Evolutionary conservation across 2,329 filamentous ascomycete species (phyloP).

Genomic region (Arthrobotrys pseudoclavata): DNA sequence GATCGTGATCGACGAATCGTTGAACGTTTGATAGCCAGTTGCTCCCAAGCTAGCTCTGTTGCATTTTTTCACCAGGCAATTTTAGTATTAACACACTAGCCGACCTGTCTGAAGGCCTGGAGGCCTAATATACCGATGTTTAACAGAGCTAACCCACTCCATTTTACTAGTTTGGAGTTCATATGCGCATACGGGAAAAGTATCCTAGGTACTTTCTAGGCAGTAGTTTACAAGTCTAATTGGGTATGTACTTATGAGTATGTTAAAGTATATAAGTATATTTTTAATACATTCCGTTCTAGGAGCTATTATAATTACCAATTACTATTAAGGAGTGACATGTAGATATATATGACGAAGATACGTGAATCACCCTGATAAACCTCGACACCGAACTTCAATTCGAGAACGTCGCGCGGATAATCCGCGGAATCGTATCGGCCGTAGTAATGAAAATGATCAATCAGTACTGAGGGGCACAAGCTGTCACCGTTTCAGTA

Average conservation of each 20-base stretch:
- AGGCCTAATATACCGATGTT: too few species aligned
- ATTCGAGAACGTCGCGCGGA: not conserved
- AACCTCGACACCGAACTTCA: not conserved
- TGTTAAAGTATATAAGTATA: not conserved
- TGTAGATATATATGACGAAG: not conserved
- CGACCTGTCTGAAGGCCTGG: too few species aligned
- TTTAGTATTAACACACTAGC: too few species aligned
- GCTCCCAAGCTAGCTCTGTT: not conserved
- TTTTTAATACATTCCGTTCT: not conserved
- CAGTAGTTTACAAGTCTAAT: too few species aligned
- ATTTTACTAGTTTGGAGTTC: too few species aligned
- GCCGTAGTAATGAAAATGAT: not conserved
- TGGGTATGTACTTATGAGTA: too few species aligned
- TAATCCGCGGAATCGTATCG: not conserved
- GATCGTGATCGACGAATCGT: not conserved
- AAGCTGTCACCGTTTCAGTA: constrained; percentile 29
- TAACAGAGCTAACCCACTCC: too few species aligned
- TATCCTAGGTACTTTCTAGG: too few species aligned
- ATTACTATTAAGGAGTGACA: constrained; percentile 15
- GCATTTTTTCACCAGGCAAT: not conserved
- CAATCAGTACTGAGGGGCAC: constrained; percentile 8
- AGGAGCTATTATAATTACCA: constrained; percentile 21
- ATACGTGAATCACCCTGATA: too few species aligned
- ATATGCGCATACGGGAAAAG: too few species aligned
- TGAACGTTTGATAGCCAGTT: not conserved